phyloP scores from a whole-genome alignment of 768 basidiomycete genomes.

The Mycena polygramma region DNA sequence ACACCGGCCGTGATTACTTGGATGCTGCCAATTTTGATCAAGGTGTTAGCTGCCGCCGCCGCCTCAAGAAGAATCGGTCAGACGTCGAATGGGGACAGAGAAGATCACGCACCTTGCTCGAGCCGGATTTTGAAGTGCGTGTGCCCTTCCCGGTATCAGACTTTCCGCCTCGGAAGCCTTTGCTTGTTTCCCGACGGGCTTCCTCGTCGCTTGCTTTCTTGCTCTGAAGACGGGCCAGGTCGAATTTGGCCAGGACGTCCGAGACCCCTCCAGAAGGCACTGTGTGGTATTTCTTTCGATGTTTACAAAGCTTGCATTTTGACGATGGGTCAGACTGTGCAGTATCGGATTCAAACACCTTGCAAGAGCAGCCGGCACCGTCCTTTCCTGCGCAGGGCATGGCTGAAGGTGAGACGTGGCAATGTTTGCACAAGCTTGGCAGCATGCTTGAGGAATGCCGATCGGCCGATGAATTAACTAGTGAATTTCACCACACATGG shows the following conservation, averaged over 20 bases:
- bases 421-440: not conserved
- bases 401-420: not conserved
- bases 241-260: too few species aligned
- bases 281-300: too few species aligned
- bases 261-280: too few species aligned
- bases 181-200: slow-evolving; percentile 1
- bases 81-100: too few species aligned
- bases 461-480: too few species aligned
- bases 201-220: not conserved
- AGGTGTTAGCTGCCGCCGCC: not conserved
- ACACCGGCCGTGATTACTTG: not conserved
- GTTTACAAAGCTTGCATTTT: too few species aligned
- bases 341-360: not conserved
- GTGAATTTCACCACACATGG: too few species aligned
- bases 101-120: slow-evolving; percentile 1
- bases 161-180: slow-evolving; percentile 1
- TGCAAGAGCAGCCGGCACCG: not conserved
- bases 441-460: too few species aligned
- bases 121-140: not conserved
- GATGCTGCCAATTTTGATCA: not conserved
- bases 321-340: too few species aligned
- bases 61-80: not conserved
- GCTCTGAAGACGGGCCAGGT: not conserved
- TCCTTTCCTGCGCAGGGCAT: slow-evolving; percentile 3
- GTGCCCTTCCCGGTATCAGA: not conserved